Evolutionary conservation across 2,329 filamentous ascomycete species (phyloP).

Genomic region (Ramularia endophylla): DNA sequence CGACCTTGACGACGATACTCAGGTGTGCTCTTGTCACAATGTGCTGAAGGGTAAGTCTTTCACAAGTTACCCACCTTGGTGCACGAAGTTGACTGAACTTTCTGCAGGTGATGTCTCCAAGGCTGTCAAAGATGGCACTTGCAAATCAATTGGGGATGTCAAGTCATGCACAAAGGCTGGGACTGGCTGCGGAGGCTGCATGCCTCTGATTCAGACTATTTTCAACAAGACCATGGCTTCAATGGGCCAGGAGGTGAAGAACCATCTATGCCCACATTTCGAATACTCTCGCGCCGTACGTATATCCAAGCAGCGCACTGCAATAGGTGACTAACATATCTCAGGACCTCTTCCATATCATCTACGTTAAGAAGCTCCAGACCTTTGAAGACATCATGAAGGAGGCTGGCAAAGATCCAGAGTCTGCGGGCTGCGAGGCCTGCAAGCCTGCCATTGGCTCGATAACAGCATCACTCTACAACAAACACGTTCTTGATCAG

Average conservation of each 20-base stretch:
- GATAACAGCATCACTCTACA: constrained; percentile 77
- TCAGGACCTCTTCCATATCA: constrained; percentile 76
- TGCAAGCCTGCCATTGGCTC: constrained; percentile 80
- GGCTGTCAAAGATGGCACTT: constrained; percentile 68
- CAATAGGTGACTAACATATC: no score
- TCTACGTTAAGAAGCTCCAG: constrained; percentile 72
- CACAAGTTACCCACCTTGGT: no score
- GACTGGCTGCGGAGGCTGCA: constrained; percentile 83
- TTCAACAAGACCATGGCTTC: constrained; percentile 83
- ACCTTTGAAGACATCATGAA: constrained; percentile 72
- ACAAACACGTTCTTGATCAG: constrained; percentile 71
- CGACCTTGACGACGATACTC: constrained; percentile 76
- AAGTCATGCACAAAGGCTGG: constrained; percentile 90
- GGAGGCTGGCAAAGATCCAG: constrained; percentile 63
- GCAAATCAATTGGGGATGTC: constrained; percentile 74
- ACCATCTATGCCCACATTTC: constrained; percentile 81
- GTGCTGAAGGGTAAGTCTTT: constrained; percentile 57
- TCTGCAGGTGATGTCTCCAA: constrained; percentile 60
- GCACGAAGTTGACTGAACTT: no score
- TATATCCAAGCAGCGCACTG: no score
- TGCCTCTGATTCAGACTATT: constrained; percentile 82
- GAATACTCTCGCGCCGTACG: constrained; percentile 62
- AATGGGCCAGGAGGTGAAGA: constrained; percentile 82
- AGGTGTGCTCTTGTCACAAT: constrained; percentile 91
- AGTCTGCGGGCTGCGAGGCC: constrained; percentile 74